Evolutionary conservation across 495 filamentous ascomycete species (phyloP).

Genomic region (Aspergillus ellipticus): DNA sequence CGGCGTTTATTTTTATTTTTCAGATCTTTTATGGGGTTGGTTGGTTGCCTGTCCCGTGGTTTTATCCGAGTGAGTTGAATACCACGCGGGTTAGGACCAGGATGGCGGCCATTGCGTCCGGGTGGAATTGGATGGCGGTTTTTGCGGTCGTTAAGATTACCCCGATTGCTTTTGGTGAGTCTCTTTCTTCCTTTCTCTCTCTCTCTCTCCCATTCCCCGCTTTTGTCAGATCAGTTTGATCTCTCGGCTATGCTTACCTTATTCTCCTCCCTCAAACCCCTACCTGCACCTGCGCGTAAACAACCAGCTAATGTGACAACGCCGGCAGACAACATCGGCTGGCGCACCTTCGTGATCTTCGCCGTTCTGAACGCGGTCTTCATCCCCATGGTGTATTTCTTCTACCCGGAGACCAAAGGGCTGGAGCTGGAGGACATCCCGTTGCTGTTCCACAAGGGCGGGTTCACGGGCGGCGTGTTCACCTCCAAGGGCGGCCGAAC

Average conservation of each 20-base stretch:
- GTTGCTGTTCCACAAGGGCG: conserved; percentile 42
- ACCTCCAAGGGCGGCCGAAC: conserved; percentile 26
- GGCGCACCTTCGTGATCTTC: conserved; percentile 65
- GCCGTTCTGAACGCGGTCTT: conserved; percentile 53
- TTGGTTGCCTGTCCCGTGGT: conserved; percentile 48
- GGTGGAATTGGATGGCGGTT: conserved; percentile 49
- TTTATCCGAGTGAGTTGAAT: conserved; percentile 67
- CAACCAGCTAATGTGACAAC: not conserved
- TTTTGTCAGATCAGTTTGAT: too few relatives aligned
- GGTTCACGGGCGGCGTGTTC: conserved; percentile 36
- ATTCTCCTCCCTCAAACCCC: too few relatives aligned
- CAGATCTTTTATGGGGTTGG: conserved; percentile 40
- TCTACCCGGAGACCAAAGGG: conserved; percentile 62
- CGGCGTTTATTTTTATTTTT: conserved; percentile 38
- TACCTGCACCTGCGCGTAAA: too few relatives aligned
- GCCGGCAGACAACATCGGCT: conserved; percentile 50
- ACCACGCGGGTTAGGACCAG: conserved; percentile 34
- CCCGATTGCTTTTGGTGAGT: conserved; percentile 43
- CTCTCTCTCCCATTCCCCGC: not conserved
- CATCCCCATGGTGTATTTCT: conserved; percentile 62
- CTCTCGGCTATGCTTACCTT: too few relatives aligned
- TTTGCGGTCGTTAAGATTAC: conserved; percentile 59
- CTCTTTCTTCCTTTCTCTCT: not conserved
- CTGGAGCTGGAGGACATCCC: conserved; percentile 76
- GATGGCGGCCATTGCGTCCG: conserved; percentile 37